Evolutionary conservation across 345 rosid species (phyloP), one percentile per base, ranked within the genome.

Genomic region (Moricandia arvensis): DNA sequence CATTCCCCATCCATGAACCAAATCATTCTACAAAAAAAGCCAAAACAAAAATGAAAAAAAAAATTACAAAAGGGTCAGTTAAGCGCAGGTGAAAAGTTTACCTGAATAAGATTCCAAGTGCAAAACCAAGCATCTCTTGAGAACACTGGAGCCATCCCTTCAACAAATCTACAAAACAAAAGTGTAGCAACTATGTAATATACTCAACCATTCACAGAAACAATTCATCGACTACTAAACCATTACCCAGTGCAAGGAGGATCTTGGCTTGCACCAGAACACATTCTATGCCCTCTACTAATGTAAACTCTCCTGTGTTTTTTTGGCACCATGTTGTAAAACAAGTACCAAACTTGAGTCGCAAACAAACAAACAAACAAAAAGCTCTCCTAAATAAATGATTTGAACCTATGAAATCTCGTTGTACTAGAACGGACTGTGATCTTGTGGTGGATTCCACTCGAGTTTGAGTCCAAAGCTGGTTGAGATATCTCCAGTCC

Each of bases 81-180:
- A 12, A 21, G 41, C n/a, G 47, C 61, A 64, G 2, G 31, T 6
- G 69, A 10, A 31, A 5, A 13, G 8, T 9, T 71, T 80, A 96
- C 99, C 90, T 96, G 99, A 82, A 96, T 87, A 67, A 96, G 98
- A 87, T 96, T 95, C 99, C 99, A 96, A 70, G 99, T 82, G 81
- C 99, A 96, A 75, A 85, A 86, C 99, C 99, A 96, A 80, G 99
- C 98, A 80, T 93, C 81, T 85, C 96, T 91, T 29, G 98, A 90
- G 75, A 96, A 91, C 38, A 96, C 99, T 0, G 99, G 99, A 80
- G 99, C 99, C 99, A 96, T 96, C 35, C 99, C 99, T 81, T 96
- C 99, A 58, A 96, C 98, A 85, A 96, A 96, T 77, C 99, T 96
- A 55, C 34, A 18, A 63, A 79, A 17, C 33, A 29, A 21, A 21